Evolutionary conservation across 768 basidiomycete species (phyloP), one percentile per base, ranked within the genome.

Genomic region (Kwoniella sp.): DNA sequence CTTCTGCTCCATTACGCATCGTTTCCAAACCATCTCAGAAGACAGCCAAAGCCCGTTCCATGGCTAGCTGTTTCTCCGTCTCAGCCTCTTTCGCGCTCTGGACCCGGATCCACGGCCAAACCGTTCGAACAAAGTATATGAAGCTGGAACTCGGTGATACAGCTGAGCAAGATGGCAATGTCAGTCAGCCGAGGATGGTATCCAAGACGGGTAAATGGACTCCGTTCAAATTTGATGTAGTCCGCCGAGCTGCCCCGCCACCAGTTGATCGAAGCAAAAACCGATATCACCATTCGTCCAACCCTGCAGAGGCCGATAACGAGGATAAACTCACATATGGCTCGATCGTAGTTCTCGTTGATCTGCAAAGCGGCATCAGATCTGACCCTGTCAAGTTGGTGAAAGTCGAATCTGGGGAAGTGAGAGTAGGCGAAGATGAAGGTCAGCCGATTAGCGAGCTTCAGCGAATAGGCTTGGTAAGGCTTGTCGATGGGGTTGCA

Each of bases 51-150:
- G 92, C 92, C 72, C 88, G 92, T 12, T 70, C 82, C 88, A 90
- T 83, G 90, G 76, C 89, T 88, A 48, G 91, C 88, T 94, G 92
- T 82, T 92, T 96, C 79, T 85, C 92, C 58, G 89, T 88, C 27
- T 89, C 90, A 52, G 90, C 91, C 22, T 89, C 91, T 36, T 90
- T 97, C 55, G 91, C 91, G 57, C 85, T 97, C 51, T 95, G 93
- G 85, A 92, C 93, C 79, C 89, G 93, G 74, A 92, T 97, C 84
- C 93, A 95, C 81, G 91, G 90, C 15, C 93, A 97, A 82, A 92
- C 93, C 40, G 92, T 95, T 64, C 88, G 93, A 76, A 96, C 93
- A 61, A 95, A 95, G 83, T 97, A 94, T 80, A 92, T 97, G 90
- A 91, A 90, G 58, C 88, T 94, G 77, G 91, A 94, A 70, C 86